Base-by-base conservation (phyloP, 1,284 basidiomycete genomes). In the Cryptococcus sp. region DNA sequence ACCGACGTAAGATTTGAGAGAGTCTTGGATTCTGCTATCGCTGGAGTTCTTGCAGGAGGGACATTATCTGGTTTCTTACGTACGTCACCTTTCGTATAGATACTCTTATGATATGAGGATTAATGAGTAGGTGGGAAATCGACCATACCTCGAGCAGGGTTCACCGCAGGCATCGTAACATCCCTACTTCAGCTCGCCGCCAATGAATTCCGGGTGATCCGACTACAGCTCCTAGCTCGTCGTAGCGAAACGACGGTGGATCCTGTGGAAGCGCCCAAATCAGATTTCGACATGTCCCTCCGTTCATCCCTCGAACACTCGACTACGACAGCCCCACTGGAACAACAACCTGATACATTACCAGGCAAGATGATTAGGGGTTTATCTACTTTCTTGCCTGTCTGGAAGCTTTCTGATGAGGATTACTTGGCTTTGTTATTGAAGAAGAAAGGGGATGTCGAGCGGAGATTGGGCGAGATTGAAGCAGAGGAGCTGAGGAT, bases 121-220 rank as follows among this genome's bases (percentile, higher is more conserved):
- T 7, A 41, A 9, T 14, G n/a, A n/a, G n/a, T 45, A 71, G 70
- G 68, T 24, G 69, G 70, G 9, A 31, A 51, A n/a, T 48, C 49
- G 3, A 67, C 66, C 1, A 42, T 64, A 9, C 24, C 59, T 3
- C 60, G 57, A 45, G 69, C 70, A 7, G 63, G 57, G 2, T 52
- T 73, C 37, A 73, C 72, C 0, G 54, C 60, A 1, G 61, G 54
- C 2, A 53, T 73, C 2, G 58, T 71, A n/a, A 63, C 66, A n/a
- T 48, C 65, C 1, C 25, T 49, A 0, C 47, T 60, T 0, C 73
- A 75, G 59, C 58, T 63, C 24, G 42, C 48, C 7, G 59, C 66
- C 16, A 74, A 75, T 56, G 50, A 64, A 48, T 21, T 57, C 21
- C 59, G 66, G 16, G 58, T 67, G 14, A 42, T 55, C 39, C 60